Evolutionary conservation across 2,329 filamentous ascomycete genomes (phyloP), one percentile per base, ranked within the genome.

Genomic region (Scedosporium boydii): DNA sequence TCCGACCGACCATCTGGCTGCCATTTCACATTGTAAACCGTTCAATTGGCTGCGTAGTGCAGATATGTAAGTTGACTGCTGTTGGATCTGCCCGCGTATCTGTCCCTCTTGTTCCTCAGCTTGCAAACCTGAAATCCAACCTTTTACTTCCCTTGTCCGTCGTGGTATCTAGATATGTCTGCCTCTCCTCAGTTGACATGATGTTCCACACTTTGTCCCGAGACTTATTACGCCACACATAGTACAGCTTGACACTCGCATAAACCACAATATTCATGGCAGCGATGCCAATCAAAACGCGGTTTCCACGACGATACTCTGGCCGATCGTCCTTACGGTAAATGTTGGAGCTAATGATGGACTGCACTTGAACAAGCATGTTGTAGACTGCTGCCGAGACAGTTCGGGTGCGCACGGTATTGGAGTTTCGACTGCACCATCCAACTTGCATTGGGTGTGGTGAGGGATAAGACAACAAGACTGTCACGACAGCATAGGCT

Each of bases 351-450:
- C 73, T 72, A 48, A 78, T 76, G 46, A 81, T 77, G 27, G 76
- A 76, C 34, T 76, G 77, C 1, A 77, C 68, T 67, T 82, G 79
- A 4, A 80, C 76, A 55, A 75, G 72, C 71, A 80, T 76, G 62
- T 68, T 72, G n/a, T 64, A 68, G 53, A 81, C 69, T 0, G 83
- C 85, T 0, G 84, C 81, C 0, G 83, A 83, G 1, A 89, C 83
- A 1, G 86, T 83, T 6, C 86, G 76, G 5, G 82, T 84, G 10
- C 85, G 77, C 9, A 89, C 84, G 1, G 80, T 78, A 65, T 86
- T 85, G 2, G 84, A 81, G 68, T 88, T 89, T 59, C 82, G 75
- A 1, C 76, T 78, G 65, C 76, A 77, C 77, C 78, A 81, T 23
- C 70, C 76, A 3, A 80, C 78, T 65, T 80, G 77, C 44, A 82